phyloP scores from a whole-genome alignment of 352 stramenopile genomes.

The Thraustochytrium sp. region DNA sequence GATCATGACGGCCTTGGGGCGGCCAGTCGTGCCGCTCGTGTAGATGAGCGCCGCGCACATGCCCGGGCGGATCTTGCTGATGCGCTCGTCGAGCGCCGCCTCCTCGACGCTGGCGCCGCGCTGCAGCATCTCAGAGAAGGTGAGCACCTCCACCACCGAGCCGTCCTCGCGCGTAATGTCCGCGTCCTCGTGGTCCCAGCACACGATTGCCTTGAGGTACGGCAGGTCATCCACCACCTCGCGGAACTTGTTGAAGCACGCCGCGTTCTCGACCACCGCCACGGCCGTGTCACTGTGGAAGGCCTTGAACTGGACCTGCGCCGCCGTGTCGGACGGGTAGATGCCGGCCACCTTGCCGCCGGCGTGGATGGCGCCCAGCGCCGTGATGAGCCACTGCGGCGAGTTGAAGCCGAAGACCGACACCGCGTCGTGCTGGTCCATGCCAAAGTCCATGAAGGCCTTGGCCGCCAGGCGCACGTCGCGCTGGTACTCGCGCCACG shows the following conservation, averaged over 20 bases:
- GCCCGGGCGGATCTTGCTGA: conserved; percentile 25
- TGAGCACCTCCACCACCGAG: conserved; percentile 34
- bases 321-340: conserved; percentile 69
- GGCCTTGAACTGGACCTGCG: conserved; percentile 68
- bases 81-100: conserved; percentile 44
- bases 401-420: conserved; percentile 74
- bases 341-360: conserved; percentile 69
- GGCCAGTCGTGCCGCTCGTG: conserved; percentile 51
- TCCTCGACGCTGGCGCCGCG: conserved; percentile 44
- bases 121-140: conserved; percentile 51
- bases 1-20: conserved; percentile 53
- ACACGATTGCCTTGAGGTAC: conserved; percentile 64
- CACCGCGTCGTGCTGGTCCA: conserved; percentile 64
- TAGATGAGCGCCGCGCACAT: conserved; percentile 52
- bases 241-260: conserved; percentile 67
- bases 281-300: conserved; percentile 68
- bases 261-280: conserved; percentile 65
- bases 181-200: conserved; percentile 55
- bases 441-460: conserved; percentile 64
- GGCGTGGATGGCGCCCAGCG: conserved; percentile 68
- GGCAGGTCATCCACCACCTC: conserved; percentile 62
- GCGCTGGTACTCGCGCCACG: conserved; percentile 64
- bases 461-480: conserved; percentile 63
- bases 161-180: conserved; percentile 44
- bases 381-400: conserved; percentile 72